Evolutionary conservation across 2,329 filamentous ascomycete species (phyloP), one percentile per base, ranked within the genome.

Genomic region (Cryphonectria parasitica): DNA sequence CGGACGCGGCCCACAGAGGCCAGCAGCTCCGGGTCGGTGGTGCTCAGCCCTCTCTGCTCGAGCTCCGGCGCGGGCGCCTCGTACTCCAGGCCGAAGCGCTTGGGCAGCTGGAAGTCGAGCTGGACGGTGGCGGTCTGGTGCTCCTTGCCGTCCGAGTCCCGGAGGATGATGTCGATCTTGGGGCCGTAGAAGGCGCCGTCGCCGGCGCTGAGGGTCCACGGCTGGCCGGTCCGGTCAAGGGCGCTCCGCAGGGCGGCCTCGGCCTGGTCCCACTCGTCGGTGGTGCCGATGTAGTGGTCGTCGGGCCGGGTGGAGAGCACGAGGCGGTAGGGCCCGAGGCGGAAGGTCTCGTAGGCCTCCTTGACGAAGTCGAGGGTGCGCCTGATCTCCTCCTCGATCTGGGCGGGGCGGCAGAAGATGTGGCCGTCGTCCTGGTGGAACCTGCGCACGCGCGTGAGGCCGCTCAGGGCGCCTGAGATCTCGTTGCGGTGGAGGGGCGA

Each of bases 401-500:
- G 93, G 63, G 86, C 85, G 7, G 91, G 92, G 1, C 92, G 89
- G 79, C 94, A 97, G 80, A 97, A 97, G 73, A 97, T 96, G 80
- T 97, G 94, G 7, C 92, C 92, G 78, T 97, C 94, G 78, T 97
- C 94, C 78, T 97, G 94, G 80, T 96, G 93, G 80, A 97, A 97
- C 28, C 94, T 88, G 45, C 94, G 88, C 65, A 97, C 93, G 71
- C 94, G 89, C 3, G 94, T 97, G 71, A 97, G 83, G 19, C 94
- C 94, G 64, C 90, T 93, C 65, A 97, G 82, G 0, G 94, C 90
- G 1, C 94, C 94, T 0, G 92, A 95, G 8, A 93, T 86, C 80
- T 97, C 94, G 78, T 97, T 97, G 63, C 94, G 87, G 79, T 96
- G 93, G n/a, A 97, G 84, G 1, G 93, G 89, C 76, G 92, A 93